Percentiles rank a stretch among this genome's conserved stretches.
Conservation (phyloP, 192 early-diverging fungal genomes). For the Umbelopsis isabellina region DNA sequence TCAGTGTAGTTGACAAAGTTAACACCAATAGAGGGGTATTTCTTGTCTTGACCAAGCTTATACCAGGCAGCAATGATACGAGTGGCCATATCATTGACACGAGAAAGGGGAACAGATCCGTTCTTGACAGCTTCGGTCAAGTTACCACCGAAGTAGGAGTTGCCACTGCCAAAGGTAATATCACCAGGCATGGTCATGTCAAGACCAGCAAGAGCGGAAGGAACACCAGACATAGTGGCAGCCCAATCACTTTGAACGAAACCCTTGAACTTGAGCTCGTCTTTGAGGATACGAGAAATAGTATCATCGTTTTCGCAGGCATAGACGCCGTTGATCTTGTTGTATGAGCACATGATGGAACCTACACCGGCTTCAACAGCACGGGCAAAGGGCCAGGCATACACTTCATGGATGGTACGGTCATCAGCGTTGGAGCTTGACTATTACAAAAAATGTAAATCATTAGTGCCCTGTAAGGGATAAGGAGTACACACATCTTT, state of each 20-base stretch:
- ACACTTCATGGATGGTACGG: slow-evolving; percentile 63
- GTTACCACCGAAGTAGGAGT: slow-evolving; percentile 8
- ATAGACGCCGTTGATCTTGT: slow-evolving; percentile 53
- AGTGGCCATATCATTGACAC: slow-evolving; percentile 16
- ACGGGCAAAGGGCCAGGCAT: slow-evolving; percentile 59
- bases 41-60: slow-evolving; percentile 28
- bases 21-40: background rate
- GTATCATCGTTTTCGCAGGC: slow-evolving; percentile 49
- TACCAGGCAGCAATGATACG: slow-evolving; percentile 42
- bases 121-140: background rate
- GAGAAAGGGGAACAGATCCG: slow-evolving; percentile 11
- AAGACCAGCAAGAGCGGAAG: slow-evolving; percentile 1
- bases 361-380: slow-evolving; percentile 55
- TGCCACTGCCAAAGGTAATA: background rate
- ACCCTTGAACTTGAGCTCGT: slow-evolving; percentile 58
- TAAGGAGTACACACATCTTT: background rate
- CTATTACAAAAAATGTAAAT: background rate
- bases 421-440: slow-evolving; percentile 51
- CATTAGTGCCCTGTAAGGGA: background rate
- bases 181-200: slow-evolving; percentile 18
- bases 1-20: slow-evolving; percentile 16
- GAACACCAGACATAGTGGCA: slow-evolving; percentile 18
- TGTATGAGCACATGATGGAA: slow-evolving; percentile 66
- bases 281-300: slow-evolving; percentile 42
- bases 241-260: slow-evolving; percentile 37